Base-by-base conservation (phyloP, 208 protist species). In the Leishmania tarentolae region DNA sequence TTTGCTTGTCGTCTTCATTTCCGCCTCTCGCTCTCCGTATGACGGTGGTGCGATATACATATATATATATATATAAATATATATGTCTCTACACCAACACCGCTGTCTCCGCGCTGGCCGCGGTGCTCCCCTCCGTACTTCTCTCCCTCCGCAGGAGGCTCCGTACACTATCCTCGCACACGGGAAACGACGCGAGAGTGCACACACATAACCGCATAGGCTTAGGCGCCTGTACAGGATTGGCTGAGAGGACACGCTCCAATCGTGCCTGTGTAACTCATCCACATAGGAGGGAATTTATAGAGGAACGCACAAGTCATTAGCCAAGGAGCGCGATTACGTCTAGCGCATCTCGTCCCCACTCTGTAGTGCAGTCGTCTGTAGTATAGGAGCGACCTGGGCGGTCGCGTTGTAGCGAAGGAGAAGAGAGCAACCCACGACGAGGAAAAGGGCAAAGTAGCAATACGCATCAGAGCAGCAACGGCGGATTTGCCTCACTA, bases 401-500 rank as follows among this genome's bases (percentile, higher is more conserved):
- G 28, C 11, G 42, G 31, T 35, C 42, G 37, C 15, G 11, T 53
- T 8, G 56, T 31, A 61, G 31, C 31, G 5, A 7, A 11, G 40
- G 61, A 31, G 31, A 68, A 31, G 9, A 40, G 31, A 21, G 65
- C 40, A 3, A 24, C n/a, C 24, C 24, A 13, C 15, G 37, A 9
- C 11, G 21, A 37, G 40, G 21, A 71, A 47, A 15, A 40, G 40
- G 21, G 65, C 11, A 6, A 71, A 71, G 13, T 3, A 47, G 21
- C 24, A 46, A 19, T n/a, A 46, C 15, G 42, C 19, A 19, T 19
- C 40, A n/a, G 65, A 47, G 28, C 42, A 76, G n/a, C 71, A 76
- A 15, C 47, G 6, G 35, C 6, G 31, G 46, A 11, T 21, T 35
- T 13, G 31, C n/a, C 5, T 53, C n/a, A 35, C 4, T 0, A 98